Evolutionary conservation across 306 rosid genomes (phyloP).

Genomic region (Vigna angularis): DNA sequence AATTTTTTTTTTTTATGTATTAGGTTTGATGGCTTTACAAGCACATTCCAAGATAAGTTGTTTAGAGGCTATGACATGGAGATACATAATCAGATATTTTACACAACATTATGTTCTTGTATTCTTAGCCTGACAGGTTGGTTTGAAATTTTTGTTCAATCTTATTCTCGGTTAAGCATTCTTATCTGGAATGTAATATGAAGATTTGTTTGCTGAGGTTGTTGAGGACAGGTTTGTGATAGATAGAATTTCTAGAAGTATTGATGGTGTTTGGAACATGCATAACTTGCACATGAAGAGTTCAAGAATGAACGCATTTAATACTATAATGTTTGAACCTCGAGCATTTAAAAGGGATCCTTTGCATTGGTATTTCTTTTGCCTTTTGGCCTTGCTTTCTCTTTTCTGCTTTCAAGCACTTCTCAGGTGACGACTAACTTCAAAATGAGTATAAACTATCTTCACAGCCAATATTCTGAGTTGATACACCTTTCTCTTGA

Average conservation of each 20-base stretch:
- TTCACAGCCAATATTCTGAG: constrained; percentile 10
- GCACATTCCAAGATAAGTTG: constrained; percentile 96
- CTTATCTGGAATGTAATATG: constrained; percentile 4
- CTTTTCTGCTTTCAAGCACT: constrained; percentile 5
- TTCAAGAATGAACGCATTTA: background rate
- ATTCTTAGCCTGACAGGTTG: constrained; percentile 89
- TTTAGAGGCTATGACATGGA: constrained; percentile 98
- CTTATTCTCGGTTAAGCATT: constrained; percentile 21
- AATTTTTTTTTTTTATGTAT: constrained; percentile 9
- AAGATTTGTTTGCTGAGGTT: constrained; percentile 32
- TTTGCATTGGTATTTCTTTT: constrained; percentile 20
- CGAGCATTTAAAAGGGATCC: constrained; percentile 17
- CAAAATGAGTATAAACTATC: constrained; percentile 22
- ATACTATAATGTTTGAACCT: background rate
- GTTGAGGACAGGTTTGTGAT: constrained; percentile 26
- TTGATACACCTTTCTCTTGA: constrained; percentile 21
- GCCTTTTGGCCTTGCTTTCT: constrained; percentile 24
- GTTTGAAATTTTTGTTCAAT: constrained; percentile 41
- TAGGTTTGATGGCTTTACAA: constrained; percentile 92
- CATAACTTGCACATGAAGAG: constrained; percentile 15
- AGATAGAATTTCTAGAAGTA: constrained; percentile 3
- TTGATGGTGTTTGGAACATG: constrained; percentile 28
- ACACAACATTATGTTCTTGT: constrained; percentile 90
- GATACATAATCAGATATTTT: constrained; percentile 97
- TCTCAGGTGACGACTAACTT: constrained; percentile 10